phyloP scores from a whole-genome alignment of 169 alveolate species.

The Plasmodium yoelii region DNA sequence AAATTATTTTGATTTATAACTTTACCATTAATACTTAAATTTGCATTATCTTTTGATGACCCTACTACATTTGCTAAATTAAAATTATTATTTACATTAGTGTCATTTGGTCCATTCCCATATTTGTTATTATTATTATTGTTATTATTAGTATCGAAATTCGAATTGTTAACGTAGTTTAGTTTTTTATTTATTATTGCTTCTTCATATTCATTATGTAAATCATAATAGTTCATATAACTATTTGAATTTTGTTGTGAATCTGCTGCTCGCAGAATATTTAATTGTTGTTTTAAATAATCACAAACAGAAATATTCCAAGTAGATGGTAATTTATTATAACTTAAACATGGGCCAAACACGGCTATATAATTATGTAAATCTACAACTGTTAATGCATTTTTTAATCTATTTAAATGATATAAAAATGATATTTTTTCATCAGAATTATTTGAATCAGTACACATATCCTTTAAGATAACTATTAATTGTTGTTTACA shows the following conservation, averaged over 20 bases:
- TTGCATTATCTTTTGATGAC: too few relatives aligned
- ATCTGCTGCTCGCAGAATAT: slow-evolving; percentile 60
- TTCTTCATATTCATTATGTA: slow-evolving; percentile 61
- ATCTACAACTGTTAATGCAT: slow-evolving; percentile 74
- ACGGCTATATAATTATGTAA: slow-evolving; percentile 73
- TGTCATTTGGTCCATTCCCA: not conserved
- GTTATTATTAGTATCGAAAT: not conserved
- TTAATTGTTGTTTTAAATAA: slow-evolving; percentile 57
- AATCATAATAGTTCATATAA: slow-evolving; percentile 27
- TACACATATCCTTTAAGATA: slow-evolving; percentile 61
- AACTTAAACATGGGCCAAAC: slow-evolving; percentile 72
- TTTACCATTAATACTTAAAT: not conserved
- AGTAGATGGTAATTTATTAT: slow-evolving; percentile 65
- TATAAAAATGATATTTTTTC: slow-evolving; percentile 56
- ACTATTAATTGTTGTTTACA: slow-evolving; percentile 68
- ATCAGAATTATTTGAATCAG: slow-evolving; percentile 51
- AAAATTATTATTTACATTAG: not conserved
- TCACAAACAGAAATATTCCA: slow-evolving; percentile 72
- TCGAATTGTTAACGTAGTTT: not conserved
- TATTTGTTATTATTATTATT: not conserved
- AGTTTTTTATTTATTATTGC: slow-evolving; percentile 22
- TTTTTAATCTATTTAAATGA: slow-evolving; percentile 62
- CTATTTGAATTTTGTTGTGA: slow-evolving; percentile 46
- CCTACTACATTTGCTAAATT: not conserved
- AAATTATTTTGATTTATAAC: not conserved